Evolutionary conservation across 2,329 filamentous ascomycete species (phyloP), one percentile per base, ranked within the genome.

Genomic region (Ophiostoma ips): DNA sequence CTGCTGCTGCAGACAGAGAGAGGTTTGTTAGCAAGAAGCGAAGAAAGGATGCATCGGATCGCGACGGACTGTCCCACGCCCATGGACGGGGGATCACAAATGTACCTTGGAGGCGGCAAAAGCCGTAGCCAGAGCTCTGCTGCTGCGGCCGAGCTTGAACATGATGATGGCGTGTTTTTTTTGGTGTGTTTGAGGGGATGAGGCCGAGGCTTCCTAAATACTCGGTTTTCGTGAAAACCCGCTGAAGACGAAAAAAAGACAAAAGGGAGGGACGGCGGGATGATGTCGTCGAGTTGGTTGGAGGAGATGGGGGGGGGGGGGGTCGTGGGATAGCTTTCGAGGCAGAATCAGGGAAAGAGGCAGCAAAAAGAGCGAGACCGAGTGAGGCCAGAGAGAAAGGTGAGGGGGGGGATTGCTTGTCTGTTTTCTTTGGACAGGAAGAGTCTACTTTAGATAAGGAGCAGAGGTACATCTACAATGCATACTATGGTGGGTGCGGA

Each of bases 141-240:
- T 79, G 71, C 79, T 84, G 72, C 87, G 83, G 66, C 83, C 83
- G 67, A 94, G 72, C 71, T 83, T 92, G 75, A 88, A 94, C 88
- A 95, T 95, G 62, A 62, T 77, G 66, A 28, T 31, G 37, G n/a
- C n/a, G n/a, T n/a, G n/a, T n/a, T n/a, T n/a, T 19, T 19, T 34
- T 34, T 24, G 28, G 38, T 28, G 37, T 28, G 36, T 19, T 43
- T 28, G 24, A 43, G 40, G 18, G 8, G n/a, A n/a, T n/a, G n/a
- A n/a, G n/a, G n/a, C n/a, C 9, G 36, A 21, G 33, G 41, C 47
- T 52, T 21, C 38, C 28, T 28, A n/a, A 12, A 13, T 40, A 18
- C 16, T n/a, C n/a, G n/a, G n/a, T n/a, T 13, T 18, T 40, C 12
- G 37, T 24, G 37, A n/a, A n/a, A 24, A 35, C 44, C 11, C 19